phyloP scores from a whole-genome alignment of 495 filamentous ascomycete genomes.

The Thermochaetoides thermophila region DNA sequence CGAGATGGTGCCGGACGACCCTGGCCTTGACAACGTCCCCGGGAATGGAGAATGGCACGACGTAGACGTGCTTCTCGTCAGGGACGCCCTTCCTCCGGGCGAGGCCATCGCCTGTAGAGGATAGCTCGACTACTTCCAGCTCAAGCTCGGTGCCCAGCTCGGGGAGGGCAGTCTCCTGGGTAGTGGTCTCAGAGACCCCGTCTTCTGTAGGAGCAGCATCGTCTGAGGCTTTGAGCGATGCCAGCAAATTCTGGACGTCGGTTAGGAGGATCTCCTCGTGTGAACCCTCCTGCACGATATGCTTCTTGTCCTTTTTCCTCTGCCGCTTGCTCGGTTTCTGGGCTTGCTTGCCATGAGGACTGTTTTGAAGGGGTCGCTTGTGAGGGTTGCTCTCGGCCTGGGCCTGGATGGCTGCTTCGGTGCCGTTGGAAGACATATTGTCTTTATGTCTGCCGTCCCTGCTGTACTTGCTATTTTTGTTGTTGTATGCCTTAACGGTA shows the following conservation, averaged over 20 bases:
- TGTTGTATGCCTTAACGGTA: too few species aligned
- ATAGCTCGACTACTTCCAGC: conserved; percentile 57
- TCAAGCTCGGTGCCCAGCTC: conserved; percentile 62
- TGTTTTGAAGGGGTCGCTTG: conserved; percentile 6
- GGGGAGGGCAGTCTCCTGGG: conserved; percentile 39
- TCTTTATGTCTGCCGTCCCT: too few species aligned
- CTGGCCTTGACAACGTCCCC: conserved; percentile 71
- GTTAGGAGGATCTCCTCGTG: conserved; percentile 59
- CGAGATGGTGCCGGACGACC: conserved; percentile 50
- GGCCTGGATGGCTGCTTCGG: conserved; percentile 1
- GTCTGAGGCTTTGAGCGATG: conserved; percentile 31
- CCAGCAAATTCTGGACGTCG: conserved; percentile 53
- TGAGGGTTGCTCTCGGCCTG: conserved; percentile 3
- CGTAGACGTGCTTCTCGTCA: conserved; percentile 63
- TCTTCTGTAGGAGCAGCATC: conserved; percentile 14
- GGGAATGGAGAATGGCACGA: conserved; percentile 73
- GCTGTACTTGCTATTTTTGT: too few species aligned
- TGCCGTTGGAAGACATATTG: too few species aligned
- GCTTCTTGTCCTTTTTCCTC: conserved; percentile 6
- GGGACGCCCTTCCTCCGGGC: conserved; percentile 47
- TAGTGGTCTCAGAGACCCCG: conserved; percentile 2
- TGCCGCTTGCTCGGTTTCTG: too few species aligned
- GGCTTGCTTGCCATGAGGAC: conserved; percentile 6
- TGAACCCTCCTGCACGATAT: conserved; percentile 22
- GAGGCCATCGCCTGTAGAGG: conserved; percentile 83